Conservation (phyloP, 768 basidiomycete genomes). For the Favolaschia claudopus region DNA sequence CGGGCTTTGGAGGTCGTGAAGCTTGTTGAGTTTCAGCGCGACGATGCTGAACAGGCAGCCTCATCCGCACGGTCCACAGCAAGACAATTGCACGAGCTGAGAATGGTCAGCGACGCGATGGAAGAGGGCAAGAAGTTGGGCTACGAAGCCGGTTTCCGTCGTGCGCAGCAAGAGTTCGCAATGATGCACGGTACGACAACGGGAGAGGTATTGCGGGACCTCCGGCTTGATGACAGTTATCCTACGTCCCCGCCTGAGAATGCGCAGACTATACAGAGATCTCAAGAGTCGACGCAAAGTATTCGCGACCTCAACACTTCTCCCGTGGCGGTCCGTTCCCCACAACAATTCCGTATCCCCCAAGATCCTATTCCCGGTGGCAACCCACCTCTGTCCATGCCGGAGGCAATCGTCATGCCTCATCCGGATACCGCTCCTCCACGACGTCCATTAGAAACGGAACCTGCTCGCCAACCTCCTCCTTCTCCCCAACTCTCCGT, state of each 20-base stretch:
- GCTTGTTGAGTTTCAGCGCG: slow-evolving; percentile 47
- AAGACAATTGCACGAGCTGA: slow-evolving; percentile 46
- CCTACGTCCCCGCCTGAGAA: neutral
- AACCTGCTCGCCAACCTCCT: neutral
- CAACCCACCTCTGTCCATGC: slow-evolving; percentile 7
- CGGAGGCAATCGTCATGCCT: slow-evolving; percentile 8
- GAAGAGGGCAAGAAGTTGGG: slow-evolving; percentile 52
- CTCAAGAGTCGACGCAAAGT: neutral
- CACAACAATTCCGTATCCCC: neutral
- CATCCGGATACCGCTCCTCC: neutral
- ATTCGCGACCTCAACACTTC: neutral
- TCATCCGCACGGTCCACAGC: slow-evolving; percentile 45
- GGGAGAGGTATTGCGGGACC: neutral
- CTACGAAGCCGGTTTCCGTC: slow-evolving; percentile 48
- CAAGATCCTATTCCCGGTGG: neutral
- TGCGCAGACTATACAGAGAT: neutral
- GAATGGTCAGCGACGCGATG: slow-evolving; percentile 45
- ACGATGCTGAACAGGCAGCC: slow-evolving; percentile 51
- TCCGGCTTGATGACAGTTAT: slow-evolving; percentile 12
- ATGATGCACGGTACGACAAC: neutral
- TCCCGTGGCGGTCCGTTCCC: slow-evolving; percentile 1
- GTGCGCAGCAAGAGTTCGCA: slow-evolving; percentile 26
- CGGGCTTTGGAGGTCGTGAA: slow-evolving; percentile 49
- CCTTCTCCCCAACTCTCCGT: slow-evolving; percentile 12
- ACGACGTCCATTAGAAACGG: neutral